Evolutionary conservation across 2,329 filamentous ascomycete genomes (phyloP).

Genomic region (Hypoxylon sp.): DNA sequence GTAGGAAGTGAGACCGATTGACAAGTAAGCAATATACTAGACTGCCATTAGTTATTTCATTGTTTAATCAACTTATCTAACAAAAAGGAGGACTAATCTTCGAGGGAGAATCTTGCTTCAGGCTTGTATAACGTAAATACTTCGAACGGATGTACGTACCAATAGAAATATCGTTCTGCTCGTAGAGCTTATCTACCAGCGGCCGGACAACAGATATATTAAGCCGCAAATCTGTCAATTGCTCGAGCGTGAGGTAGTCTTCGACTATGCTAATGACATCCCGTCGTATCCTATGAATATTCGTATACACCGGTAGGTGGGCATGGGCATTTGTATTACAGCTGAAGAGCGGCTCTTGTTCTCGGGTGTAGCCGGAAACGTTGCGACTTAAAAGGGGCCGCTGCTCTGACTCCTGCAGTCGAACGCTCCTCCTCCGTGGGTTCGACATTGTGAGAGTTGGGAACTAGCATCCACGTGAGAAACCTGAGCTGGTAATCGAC

Average conservation of each 20-base stretch:
- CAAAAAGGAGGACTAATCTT: slow-evolving; percentile 14
- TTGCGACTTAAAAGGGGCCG: slow-evolving; percentile 56
- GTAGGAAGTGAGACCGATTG: slow-evolving; percentile 82
- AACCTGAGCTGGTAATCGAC: not conserved
- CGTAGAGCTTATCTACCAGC: slow-evolving; percentile 85
- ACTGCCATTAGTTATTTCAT: slow-evolving; percentile 29
- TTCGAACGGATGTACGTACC: slow-evolving; percentile 58
- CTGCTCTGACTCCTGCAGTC: slow-evolving; percentile 49
- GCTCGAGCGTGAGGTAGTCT: slow-evolving; percentile 75
- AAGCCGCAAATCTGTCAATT: slow-evolving; percentile 83
- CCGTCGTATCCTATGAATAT: slow-evolving; percentile 77
- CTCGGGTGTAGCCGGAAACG: slow-evolving; percentile 53
- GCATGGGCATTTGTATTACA: slow-evolving; percentile 70
- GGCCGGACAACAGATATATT: slow-evolving; percentile 84
- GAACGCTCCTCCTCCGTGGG: slow-evolving; percentile 36
- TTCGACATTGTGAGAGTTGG: slow-evolving; percentile 37
- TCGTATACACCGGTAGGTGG: slow-evolving; percentile 79
- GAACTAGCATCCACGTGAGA: slow-evolving; percentile 2
- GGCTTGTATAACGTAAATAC: not conserved
- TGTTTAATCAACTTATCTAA: too few species aligned
- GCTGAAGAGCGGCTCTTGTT: slow-evolving; percentile 62
- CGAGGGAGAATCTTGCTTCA: not conserved
- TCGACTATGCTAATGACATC: slow-evolving; percentile 74
- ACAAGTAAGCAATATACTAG: slow-evolving; percentile 85
- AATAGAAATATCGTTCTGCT: slow-evolving; percentile 82